Conservation (phyloP, 306 rosid genomes). For the Lathyrus sativus region DNA sequence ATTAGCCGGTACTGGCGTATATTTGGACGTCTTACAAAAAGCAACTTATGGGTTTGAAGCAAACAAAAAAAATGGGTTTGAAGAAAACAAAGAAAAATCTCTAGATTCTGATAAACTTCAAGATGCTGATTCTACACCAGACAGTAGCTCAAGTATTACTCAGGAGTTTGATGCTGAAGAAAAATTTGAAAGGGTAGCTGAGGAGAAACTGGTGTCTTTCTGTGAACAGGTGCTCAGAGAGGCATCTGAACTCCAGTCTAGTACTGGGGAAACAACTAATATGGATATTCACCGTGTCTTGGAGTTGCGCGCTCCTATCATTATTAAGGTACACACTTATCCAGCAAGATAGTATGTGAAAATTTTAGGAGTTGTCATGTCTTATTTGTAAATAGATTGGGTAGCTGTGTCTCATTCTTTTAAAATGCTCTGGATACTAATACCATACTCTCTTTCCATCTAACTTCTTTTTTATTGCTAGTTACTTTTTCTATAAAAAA, state of each 20-base stretch:
- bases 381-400: not conserved
- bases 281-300: slow-evolving; percentile 88
- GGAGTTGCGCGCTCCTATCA: slow-evolving; percentile 90
- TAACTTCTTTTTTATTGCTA: not conserved
- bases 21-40: slow-evolving; percentile 85
- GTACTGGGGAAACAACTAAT: slow-evolving; percentile 73
- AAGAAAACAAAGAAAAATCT: slow-evolving; percentile 43
- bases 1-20: slow-evolving; percentile 76
- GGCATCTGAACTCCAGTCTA: slow-evolving; percentile 92
- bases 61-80: slow-evolving; percentile 52
- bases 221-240: slow-evolving; percentile 90
- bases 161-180: slow-evolving; percentile 56
- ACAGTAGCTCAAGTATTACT: slow-evolving; percentile 42
- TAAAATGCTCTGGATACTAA: slow-evolving; percentile 14
- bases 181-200: slow-evolving; percentile 79
- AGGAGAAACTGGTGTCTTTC: slow-evolving; percentile 85
- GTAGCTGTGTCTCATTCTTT: not conserved
- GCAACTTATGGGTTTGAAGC: slow-evolving; percentile 63
- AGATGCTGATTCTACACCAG: slow-evolving; percentile 43
- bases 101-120: slow-evolving; percentile 36
- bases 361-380: not conserved
- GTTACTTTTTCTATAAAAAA: slow-evolving; percentile 23
- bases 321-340: slow-evolving; percentile 68
- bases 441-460: not conserved
- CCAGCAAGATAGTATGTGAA: slow-evolving; percentile 20